Evolutionary conservation across 2,329 filamentous ascomycete genomes (phyloP), one percentile per base, ranked within the genome.

Genomic region (Fusarium torulosum): DNA sequence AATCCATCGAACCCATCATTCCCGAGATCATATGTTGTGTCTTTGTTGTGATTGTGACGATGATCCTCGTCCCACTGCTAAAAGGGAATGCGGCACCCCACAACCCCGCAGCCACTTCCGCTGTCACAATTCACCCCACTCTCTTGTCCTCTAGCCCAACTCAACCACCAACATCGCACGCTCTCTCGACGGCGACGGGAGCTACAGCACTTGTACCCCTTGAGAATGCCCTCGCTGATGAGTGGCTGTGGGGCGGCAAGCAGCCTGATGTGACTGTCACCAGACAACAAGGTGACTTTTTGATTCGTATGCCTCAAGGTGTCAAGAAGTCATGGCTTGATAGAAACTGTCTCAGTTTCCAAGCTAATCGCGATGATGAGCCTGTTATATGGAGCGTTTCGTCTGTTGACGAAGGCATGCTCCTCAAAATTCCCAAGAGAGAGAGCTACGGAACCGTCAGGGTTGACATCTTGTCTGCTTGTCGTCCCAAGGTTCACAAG

Each of bases 401-500:
- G 7, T 78, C 80, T 15, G 79, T 82, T 8, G 79, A 85, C 13
- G 81, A 86, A 27, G 85, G 85, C 6, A 81, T 88, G 38, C 69
- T 86, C 19, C 80, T 88, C 23, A 81, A 84, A 59, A 80, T 90
- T 27, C 79, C 83, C 6, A 79, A 78, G 27, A 81, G 82, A 25
- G 86, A 90, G 61, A 85, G 86, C 7, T 78, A 87, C 62, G 88
- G 88, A 31, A 75, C 86, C 37, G 75, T 90, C 50, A 86, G 86
- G 53, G 80, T 91, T 43, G 83, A 84, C 3, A 82, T 91, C 35
- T 80, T 84, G 54, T 88, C 88, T 1, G 86, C 82, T 15, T 86
- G 83, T 55, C 85, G 85, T 63, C 88, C 88, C 23, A 86, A 83
- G 74, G 81, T 90, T 65, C 86, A 86, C 70, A 87, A 90, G 77